Base-by-base conservation (phyloP, 1,284 basidiomycete species). In the Cryptococcus floricola region DNA sequence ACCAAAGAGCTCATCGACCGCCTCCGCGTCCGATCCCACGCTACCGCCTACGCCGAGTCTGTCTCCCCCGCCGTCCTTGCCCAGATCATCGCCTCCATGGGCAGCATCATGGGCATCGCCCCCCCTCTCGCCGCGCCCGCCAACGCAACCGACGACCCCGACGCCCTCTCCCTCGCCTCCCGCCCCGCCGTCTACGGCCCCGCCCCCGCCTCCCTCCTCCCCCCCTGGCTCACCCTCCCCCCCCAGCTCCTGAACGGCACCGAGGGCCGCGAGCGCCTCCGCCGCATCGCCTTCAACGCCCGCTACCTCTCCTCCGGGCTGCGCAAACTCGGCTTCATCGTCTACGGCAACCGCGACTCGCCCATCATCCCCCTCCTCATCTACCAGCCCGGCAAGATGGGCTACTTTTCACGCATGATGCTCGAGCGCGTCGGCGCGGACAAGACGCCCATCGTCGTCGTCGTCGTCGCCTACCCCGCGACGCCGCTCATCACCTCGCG, bases 321-420 rank as follows among this genome's bases (percentile, higher is more conserved):
- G 53, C 82, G 85, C 66, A 95, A 93, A 75, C 85, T 98, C 41
- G 96, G 95, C 0, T 98, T 98, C 81, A 96, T 98, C 80, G 89
- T 91, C 9, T 98, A 94, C 69, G 93, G 95, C 0, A 87, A 91
- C 76, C 84, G 86, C 51, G 87, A 93, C 68, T 92, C 89, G 25
- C 94, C 96, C 3, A 92, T 98, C 64, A 87, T 98, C 4, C 96
- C 96, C 0, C 80, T 98, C 45, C 81, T 98, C 56, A 81, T 98
- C 41, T 99, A 92, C 83, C 85, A 93, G 72, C 93, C 92, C 0
- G 94, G 89, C 52, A 95, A 95, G 80, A 91, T 95, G 89, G 83
- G 83, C 56, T 82, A 87, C 69, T 94, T 93, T 80, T 87, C 87
- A 66, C 83, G 88, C 18, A 83, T 95, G 84, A 95, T 96, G 91